Evolutionary conservation across 164 flowering plant genomes (phyloP).

Genomic region (grape (Vitis vinifera)): DNA sequence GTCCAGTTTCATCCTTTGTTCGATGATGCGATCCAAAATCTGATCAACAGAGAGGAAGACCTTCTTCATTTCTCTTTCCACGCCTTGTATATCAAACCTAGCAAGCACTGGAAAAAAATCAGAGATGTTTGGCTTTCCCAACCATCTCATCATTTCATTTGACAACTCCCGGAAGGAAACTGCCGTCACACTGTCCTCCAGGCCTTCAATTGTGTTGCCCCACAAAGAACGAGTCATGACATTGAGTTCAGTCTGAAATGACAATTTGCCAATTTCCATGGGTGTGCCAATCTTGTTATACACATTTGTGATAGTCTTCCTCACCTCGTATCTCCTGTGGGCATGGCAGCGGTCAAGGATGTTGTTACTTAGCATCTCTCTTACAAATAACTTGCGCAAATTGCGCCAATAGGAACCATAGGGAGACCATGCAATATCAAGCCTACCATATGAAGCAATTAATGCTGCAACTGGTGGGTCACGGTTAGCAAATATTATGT

Average conservation of each 20-base stretch:
- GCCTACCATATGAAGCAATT: constrained; percentile 33
- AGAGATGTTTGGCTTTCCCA: constrained; percentile 27
- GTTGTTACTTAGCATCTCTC: constrained; percentile 29
- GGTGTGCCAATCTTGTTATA: constrained; percentile 12
- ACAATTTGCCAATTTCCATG: constrained; percentile 13
- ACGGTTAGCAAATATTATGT: constrained; percentile 15
- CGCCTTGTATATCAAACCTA: constrained; percentile 31
- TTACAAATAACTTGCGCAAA: constrained; percentile 45
- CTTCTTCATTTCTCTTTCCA: constrained; percentile 15
- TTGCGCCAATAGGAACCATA: constrained; percentile 47
- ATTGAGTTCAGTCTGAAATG: not conserved
- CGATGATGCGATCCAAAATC: constrained; percentile 15
- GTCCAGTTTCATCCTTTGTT: constrained; percentile 4
- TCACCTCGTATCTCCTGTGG: constrained; percentile 5
- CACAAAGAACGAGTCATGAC: constrained; percentile 17
- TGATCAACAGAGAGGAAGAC: not conserved
- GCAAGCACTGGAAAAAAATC: constrained; percentile 29
- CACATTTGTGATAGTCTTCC: constrained; percentile 5
- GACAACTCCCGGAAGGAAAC: not conserved
- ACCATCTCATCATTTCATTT: not conserved
- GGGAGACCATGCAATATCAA: constrained; percentile 39
- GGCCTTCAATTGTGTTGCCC: constrained; percentile 24
- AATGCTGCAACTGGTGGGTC: constrained; percentile 10
- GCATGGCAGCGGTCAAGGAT: not conserved
- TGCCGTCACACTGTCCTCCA: not conserved